These are phyloP conservation scores for Candida sanyaensis DNA, from an alignment of 1,139 yeast species.

Conservation along the genomic window DNA sequence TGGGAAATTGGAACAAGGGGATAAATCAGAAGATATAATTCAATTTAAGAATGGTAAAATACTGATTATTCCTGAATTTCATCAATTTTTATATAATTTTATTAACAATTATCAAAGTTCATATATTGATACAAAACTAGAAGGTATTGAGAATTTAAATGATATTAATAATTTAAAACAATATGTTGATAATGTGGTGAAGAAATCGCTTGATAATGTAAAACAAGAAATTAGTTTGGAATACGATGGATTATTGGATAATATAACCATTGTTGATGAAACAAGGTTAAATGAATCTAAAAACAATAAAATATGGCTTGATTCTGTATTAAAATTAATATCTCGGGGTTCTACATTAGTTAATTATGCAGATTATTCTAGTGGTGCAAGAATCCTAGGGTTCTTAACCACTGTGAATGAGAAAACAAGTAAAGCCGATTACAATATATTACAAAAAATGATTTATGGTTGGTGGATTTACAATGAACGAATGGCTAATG, in stretches of 20 bases:
- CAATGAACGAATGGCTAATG: constrained; percentile 19
- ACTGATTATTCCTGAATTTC: constrained; percentile 45
- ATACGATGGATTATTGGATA: constrained; percentile 32
- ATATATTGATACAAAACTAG: constrained; percentile 11
- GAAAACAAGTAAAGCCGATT: constrained; percentile 8
- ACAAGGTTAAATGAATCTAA: constrained; percentile 5
- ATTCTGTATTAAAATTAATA: constrained; percentile 34
- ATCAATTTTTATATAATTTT: constrained; percentile 36
- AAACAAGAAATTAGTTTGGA: constrained; percentile 11
- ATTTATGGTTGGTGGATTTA: constrained; percentile 47
- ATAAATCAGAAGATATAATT: constrained; percentile 2
- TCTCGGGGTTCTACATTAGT: constrained; percentile 35
- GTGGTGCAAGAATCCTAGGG: constrained; percentile 45
- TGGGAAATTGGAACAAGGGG: neutral
- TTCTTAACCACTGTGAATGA: constrained; percentile 31
- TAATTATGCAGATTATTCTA: constrained; percentile 44
- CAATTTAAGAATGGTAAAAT: constrained; percentile 34
- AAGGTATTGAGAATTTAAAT: constrained; percentile 5
- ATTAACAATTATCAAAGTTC: constrained; percentile 27
- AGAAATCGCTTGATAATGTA: constrained; percentile 4
- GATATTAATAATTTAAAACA: constrained; percentile 8
- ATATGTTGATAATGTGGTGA: constrained; percentile 7
- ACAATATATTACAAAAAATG: constrained; percentile 25
- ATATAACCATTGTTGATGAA: constrained; percentile 14
- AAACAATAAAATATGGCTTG: constrained; percentile 13